Conservation (phyloP, 2,329 filamentous ascomycete genomes). For the Phyllosticta citribraziliensis region DNA sequence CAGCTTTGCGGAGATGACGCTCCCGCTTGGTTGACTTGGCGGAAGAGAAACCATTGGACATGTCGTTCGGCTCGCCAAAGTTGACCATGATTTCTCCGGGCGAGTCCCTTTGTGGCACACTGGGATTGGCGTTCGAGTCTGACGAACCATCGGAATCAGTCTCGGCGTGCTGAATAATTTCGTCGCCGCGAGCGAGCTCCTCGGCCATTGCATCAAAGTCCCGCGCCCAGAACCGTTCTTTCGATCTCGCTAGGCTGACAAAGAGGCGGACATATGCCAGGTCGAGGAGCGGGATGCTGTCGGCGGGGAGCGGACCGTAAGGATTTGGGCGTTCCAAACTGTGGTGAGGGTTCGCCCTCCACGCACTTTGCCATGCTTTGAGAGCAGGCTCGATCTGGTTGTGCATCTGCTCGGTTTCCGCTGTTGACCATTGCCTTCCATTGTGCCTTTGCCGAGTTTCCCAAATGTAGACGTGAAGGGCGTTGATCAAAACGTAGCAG, state of each 20-base stretch:
- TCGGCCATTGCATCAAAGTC: constrained; percentile 89
- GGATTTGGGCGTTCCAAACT: constrained; percentile 78
- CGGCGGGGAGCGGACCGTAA: constrained; percentile 75
- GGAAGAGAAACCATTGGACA: constrained; percentile 15
- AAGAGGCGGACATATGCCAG: constrained; percentile 87
- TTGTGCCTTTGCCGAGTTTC: constrained; percentile 87
- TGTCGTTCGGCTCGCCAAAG: constrained; percentile 17
- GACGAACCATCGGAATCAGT: constrained; percentile 1
- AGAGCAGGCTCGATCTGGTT: constrained; percentile 88
- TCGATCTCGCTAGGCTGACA: constrained; percentile 83
- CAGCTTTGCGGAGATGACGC: constrained; percentile 83
- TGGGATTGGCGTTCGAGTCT: constrained; percentile 16
- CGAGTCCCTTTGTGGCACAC: constrained; percentile 11
- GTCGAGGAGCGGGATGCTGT: constrained; percentile 83
- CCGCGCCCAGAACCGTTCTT: constrained; percentile 87
- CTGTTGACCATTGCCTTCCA: constrained; percentile 77
- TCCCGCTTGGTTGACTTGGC: constrained; percentile 62
- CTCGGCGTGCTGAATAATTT: constrained; percentile 64
- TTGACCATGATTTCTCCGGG: constrained; percentile 13
- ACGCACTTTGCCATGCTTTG: constrained; percentile 87
- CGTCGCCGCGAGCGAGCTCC: constrained; percentile 68
- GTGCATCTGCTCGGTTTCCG: constrained; percentile 94
- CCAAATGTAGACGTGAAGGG: constrained; percentile 97
- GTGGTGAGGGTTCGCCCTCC: constrained; percentile 78
- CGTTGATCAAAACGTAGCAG: constrained; percentile 83